phyloP scores from a whole-genome alignment of 148 eudicot genomes.

The Camellia granthamiana region DNA sequence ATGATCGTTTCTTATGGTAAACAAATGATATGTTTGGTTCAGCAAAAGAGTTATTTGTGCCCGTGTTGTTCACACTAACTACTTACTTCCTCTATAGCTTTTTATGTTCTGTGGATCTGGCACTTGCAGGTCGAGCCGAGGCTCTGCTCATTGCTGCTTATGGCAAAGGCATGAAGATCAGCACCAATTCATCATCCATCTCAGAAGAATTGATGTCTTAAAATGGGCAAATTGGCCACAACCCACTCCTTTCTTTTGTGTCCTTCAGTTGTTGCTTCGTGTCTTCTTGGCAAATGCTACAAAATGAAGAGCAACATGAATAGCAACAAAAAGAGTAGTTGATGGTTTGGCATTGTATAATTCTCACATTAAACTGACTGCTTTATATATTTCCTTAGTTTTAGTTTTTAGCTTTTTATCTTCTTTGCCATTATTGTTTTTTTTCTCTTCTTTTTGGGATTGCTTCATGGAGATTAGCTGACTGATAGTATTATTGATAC shows the following conservation, averaged over 20 bases:
- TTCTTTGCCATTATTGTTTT: neutral
- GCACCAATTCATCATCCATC: conserved; percentile 23
- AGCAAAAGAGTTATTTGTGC: neutral
- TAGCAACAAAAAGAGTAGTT: neutral
- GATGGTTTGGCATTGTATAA: neutral
- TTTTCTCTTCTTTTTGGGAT: neutral
- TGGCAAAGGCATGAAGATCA: conserved; percentile 56
- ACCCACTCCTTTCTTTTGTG: neutral
- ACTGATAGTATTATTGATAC: neutral
- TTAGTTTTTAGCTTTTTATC: neutral
- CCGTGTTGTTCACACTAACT: too few species aligned
- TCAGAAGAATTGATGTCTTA: conserved; percentile 15
- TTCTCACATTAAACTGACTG: neutral
- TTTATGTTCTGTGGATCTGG: neutral
- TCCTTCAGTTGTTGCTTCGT: neutral
- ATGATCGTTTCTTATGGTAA: neutral
- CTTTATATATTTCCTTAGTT: neutral
- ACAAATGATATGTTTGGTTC: neutral
- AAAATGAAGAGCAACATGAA: neutral
- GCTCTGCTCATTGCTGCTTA: conserved; percentile 84
- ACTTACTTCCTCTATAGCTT: neutral
- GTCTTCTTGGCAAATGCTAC: neutral
- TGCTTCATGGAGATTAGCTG: neutral
- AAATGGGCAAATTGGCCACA: neutral
- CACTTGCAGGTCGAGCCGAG: conserved; percentile 77